A percentile compares a stretch with the other conserved stretches of the same genome.
phyloP scores from a whole-genome alignment of 1,284 basidiomycete species.

The Cutaneotrichosporon sp. region DNA sequence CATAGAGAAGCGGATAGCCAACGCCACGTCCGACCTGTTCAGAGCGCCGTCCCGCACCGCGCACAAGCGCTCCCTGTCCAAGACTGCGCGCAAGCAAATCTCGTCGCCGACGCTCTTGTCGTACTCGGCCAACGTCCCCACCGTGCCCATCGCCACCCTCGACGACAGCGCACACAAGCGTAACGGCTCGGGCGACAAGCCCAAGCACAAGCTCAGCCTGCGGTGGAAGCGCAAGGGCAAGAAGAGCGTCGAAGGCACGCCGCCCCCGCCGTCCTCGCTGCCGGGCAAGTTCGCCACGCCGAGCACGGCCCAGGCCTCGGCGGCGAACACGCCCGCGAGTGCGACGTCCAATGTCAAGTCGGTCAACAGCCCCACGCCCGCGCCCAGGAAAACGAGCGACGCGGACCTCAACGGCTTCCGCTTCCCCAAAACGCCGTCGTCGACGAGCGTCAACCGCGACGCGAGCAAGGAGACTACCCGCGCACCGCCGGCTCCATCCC shows the following conservation, averaged over 20 bases:
- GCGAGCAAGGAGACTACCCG: background rate
- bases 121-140: conserved; percentile 34
- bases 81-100: conserved; percentile 29
- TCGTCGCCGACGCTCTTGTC: conserved; percentile 44
- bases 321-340: conserved; percentile 1
- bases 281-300: conserved; percentile 5
- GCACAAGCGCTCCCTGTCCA: conserved; percentile 23
- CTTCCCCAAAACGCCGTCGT: conserved; percentile 10
- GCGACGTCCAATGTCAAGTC: background rate
- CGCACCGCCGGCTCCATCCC: too few species aligned
- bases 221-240: conserved; percentile 45
- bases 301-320: conserved; percentile 14
- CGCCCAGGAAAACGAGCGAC: background rate
- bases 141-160: conserved; percentile 27
- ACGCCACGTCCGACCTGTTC: conserved; percentile 47
- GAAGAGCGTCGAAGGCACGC: conserved; percentile 24
- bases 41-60: conserved; percentile 36
- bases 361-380: background rate
- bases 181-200: conserved; percentile 6
- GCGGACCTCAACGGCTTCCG: conserved; percentile 10
- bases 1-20: conserved; percentile 48
- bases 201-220: conserved; percentile 18
- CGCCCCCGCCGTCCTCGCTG: conserved; percentile 17
- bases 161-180: conserved; percentile 9
- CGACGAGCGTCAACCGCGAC: background rate